These are phyloP conservation scores for Yarrowia porcina DNA, from an alignment of 805 yeast genomes.

Conservation along the genomic window DNA sequence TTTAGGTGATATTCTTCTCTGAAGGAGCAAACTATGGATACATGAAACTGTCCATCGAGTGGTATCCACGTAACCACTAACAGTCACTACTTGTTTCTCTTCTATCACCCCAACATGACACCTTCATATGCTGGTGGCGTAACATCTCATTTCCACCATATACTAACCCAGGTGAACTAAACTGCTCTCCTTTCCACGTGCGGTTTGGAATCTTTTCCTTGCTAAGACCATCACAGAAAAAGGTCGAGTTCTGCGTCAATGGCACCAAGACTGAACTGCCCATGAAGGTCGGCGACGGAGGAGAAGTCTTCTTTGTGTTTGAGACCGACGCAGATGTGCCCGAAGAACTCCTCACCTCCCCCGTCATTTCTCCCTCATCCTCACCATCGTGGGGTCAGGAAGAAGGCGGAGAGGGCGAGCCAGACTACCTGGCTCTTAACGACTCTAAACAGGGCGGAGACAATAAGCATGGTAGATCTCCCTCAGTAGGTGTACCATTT, in stretches of 20 bases:
- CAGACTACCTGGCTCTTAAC: constrained; percentile 8
- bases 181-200: constrained; percentile 95
- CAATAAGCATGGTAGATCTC: not conserved
- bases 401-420: constrained; percentile 10
- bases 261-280: constrained; percentile 78
- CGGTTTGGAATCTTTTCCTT: constrained; percentile 93
- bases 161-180: constrained; percentile 48
- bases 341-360: constrained; percentile 75
- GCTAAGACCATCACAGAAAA: constrained; percentile 85
- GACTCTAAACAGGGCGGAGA: constrained; percentile 3
- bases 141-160: not conserved
- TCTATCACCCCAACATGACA: not conserved
- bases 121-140: not conserved
- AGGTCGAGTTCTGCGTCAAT: constrained; percentile 80
- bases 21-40: no score
- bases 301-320: constrained; percentile 96
- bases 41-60: no score
- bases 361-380: constrained; percentile 69
- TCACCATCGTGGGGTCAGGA: constrained; percentile 36
- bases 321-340: constrained; percentile 78
- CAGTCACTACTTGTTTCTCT: not conserved
- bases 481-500: constrained; percentile 4
- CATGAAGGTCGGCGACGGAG: constrained; percentile 96
- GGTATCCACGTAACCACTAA: not conserved
- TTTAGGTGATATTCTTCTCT: no score